Conservation (phyloP, 225 moss, liverwort and hornwort species). For the Polytrichum commune region DNA sequence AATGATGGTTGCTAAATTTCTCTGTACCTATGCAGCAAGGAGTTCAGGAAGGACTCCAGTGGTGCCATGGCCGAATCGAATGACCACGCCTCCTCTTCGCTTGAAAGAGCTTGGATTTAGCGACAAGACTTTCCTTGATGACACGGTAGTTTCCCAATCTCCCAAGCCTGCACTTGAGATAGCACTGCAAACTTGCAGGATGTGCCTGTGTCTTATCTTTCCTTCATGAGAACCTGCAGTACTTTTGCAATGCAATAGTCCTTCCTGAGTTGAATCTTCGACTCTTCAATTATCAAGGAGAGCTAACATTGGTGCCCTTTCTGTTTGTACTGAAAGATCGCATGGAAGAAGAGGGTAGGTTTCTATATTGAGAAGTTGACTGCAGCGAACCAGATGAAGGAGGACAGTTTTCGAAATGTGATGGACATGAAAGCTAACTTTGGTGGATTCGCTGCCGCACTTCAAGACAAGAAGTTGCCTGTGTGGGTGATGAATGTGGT, state of each 20-base stretch:
- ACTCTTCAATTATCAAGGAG: background rate
- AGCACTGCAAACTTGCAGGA: background rate
- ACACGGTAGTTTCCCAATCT: slow-evolving; percentile 51
- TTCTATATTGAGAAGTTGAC: slow-evolving; percentile 79
- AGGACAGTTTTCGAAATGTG: slow-evolving; percentile 72
- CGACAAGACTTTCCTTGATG: slow-evolving; percentile 52
- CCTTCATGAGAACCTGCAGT: too few species aligned
- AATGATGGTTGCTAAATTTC: background rate
- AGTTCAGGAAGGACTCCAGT: slow-evolving; percentile 41
- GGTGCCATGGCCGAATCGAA: slow-evolving; percentile 73
- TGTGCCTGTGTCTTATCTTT: too few species aligned
- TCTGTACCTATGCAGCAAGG: slow-evolving; percentile 47
- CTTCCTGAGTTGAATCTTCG: too few species aligned
- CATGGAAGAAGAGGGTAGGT: slow-evolving; percentile 72
- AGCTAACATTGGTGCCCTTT: background rate
- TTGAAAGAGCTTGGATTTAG: slow-evolving; percentile 66
- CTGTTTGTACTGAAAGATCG: slow-evolving; percentile 37
- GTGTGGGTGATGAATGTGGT: slow-evolving; percentile 99
- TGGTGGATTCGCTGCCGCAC: slow-evolving; percentile 90
- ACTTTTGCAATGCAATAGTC: too few species aligned
- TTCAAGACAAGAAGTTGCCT: slow-evolving; percentile 51
- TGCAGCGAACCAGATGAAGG: slow-evolving; percentile 52
- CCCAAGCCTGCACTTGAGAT: background rate
- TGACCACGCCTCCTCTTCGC: slow-evolving; percentile 56
- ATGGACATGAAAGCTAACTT: slow-evolving; percentile 99